phyloP scores from a whole-genome alignment of 2,329 filamentous ascomycete genomes.

The Colletotrichum magnum region DNA sequence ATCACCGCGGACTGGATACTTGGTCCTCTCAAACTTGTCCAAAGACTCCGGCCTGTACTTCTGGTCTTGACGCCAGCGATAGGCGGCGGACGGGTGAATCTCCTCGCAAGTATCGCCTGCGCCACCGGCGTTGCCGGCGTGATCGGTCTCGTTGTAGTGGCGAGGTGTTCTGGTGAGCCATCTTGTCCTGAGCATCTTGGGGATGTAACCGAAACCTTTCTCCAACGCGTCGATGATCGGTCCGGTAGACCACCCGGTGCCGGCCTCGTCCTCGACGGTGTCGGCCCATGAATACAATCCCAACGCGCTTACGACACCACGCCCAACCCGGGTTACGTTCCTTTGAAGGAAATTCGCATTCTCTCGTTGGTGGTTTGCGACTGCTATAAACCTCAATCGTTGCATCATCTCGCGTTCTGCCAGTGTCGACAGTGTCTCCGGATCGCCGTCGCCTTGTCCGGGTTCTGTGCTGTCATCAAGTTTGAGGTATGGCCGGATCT shows the following conservation, averaged over 20 bases:
- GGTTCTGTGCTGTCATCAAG: neutral
- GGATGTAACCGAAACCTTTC: no score
- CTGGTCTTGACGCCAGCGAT: no score
- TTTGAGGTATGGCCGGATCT: neutral
- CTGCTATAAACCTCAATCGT: neutral
- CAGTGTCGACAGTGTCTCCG: neutral
- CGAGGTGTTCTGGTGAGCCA: slow-evolving; percentile 4
- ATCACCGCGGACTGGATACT: no score
- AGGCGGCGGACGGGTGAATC: no score
- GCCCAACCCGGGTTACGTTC: neutral
- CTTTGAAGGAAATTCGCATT: no score
- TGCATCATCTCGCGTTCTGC: slow-evolving; percentile 9
- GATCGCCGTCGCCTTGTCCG: no score
- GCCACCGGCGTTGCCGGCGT: no score
- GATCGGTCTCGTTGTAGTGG: no score
- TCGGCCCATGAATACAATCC: neutral
- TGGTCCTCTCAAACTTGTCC: no score
- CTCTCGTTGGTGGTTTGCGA: neutral
- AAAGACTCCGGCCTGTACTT: no score
- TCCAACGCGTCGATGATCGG: slow-evolving; percentile 8
- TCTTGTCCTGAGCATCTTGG: slow-evolving; percentile 18
- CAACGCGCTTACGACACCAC: neutral
- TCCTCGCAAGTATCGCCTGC: no score
- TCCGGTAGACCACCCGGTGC: slow-evolving; percentile 28
- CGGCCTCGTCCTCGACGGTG: neutral